phyloP scores from a whole-genome alignment of 208 protist genomes.

The Trypanosoma vivax region DNA sequence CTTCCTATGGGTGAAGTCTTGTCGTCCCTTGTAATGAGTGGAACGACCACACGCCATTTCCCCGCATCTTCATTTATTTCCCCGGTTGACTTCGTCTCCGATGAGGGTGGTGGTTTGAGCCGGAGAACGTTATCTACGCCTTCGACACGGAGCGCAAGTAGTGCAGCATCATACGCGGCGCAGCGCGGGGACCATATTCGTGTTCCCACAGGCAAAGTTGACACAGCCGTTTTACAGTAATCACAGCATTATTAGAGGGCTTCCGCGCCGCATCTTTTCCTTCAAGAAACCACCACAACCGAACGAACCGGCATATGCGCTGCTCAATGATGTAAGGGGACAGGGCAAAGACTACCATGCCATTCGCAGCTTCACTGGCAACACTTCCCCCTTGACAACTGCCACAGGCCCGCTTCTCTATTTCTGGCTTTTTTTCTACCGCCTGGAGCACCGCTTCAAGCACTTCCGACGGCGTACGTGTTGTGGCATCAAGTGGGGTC shows the following conservation, averaged over 20 bases:
- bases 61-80: conserved; percentile 6
- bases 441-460: conserved; percentile 1
- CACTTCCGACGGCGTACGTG: conserved; percentile 13
- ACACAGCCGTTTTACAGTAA: conserved; percentile 28
- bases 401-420: neutral
- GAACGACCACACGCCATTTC: conserved; percentile 5
- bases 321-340: conserved; percentile 18
- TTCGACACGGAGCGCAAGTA: conserved; percentile 26
- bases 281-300: conserved; percentile 17
- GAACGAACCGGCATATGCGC: conserved; percentile 23
- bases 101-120: conserved; percentile 4
- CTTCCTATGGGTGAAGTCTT: too few relatives aligned
- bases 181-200: conserved; percentile 40
- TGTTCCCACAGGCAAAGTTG: conserved; percentile 45
- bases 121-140: conserved; percentile 13
- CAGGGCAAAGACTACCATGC: conserved; percentile 11
- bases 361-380: neutral
- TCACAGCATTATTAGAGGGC: neutral
- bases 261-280: conserved; percentile 1
- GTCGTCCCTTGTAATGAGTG: neutral
- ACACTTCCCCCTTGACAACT: too few relatives aligned
- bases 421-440: neutral
- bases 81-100: neutral
- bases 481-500: conserved; percentile 4
- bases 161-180: conserved; percentile 41